A percentile compares a stretch with the other conserved stretches of the same genome.
phyloP scores from a whole-genome alignment of 495 filamentous ascomycete genomes.

The Tuber aestivum region DNA sequence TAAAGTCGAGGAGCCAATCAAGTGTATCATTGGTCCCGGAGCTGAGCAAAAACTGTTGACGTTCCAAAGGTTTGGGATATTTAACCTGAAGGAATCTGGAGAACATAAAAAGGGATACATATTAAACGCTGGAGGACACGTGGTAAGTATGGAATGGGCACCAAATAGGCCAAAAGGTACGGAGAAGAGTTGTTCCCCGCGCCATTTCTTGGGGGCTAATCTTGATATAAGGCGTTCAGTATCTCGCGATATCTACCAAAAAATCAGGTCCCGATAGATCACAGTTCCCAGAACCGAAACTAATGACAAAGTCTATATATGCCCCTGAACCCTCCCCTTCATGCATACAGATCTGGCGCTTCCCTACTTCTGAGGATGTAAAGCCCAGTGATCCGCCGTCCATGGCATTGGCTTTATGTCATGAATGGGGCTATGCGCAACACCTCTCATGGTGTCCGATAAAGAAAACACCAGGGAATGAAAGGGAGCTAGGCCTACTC shows the following conservation, averaged over 20 bases:
- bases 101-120: slow-evolving; percentile 30
- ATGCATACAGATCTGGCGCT: slow-evolving; percentile 42
- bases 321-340: slow-evolving; percentile 25
- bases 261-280: background rate
- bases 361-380: slow-evolving; percentile 45
- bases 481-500: slow-evolving; percentile 54
- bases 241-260: slow-evolving; percentile 40
- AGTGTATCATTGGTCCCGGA: slow-evolving; percentile 30
- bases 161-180: slow-evolving; percentile 34
- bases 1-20: slow-evolving; percentile 13
- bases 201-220: background rate
- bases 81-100: slow-evolving; percentile 26
- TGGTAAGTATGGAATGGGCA: slow-evolving; percentile 39
- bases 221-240: slow-evolving; percentile 27
- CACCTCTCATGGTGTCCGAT: slow-evolving; percentile 61
- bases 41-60: slow-evolving; percentile 29
- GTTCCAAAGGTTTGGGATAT: slow-evolving; percentile 37
- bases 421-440: slow-evolving; percentile 57
- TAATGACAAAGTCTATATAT: background rate
- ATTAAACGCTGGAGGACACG: slow-evolving; percentile 38
- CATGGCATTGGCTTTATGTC: slow-evolving; percentile 51
- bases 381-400: slow-evolving; percentile 22
- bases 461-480: slow-evolving; percentile 43
- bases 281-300: background rate
- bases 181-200: background rate